A percentile compares a stretch with the other conserved stretches of the same genome.
phyloP scores from a whole-genome alignment of 2,329 filamentous ascomycete species.

The Neoarthrinium moseri region DNA sequence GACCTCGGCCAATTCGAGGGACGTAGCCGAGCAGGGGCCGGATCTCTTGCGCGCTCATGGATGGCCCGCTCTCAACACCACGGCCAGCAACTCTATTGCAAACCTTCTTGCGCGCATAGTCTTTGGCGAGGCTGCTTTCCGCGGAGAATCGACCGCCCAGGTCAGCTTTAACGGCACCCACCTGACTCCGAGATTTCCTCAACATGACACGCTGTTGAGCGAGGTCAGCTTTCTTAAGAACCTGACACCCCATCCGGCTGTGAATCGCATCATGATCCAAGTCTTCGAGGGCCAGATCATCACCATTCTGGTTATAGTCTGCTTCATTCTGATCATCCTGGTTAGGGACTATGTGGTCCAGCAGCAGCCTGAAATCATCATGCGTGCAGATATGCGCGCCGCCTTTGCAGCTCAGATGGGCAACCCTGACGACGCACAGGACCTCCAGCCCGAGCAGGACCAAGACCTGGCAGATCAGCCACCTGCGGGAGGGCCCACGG shows the following conservation, averaged over 20 bases:
- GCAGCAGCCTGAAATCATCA: conserved; percentile 90
- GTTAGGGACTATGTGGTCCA: conserved; percentile 98
- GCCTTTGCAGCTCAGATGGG: conserved; percentile 55
- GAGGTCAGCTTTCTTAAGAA: conserved; percentile 56
- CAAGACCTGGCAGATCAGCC: background rate
- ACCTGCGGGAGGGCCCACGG: conserved; percentile 9
- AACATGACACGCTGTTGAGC: conserved; percentile 47
- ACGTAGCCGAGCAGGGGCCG: conserved; percentile 33
- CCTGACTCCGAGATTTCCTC: background rate
- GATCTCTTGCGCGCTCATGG: conserved; percentile 4
- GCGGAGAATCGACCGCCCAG: background rate
- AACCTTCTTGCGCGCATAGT: conserved; percentile 5
- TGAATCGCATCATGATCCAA: conserved; percentile 80
- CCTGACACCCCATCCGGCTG: conserved; percentile 64
- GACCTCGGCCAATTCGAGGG: conserved; percentile 34
- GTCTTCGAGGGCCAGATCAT: conserved; percentile 92
- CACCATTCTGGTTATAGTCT: conserved; percentile 85
- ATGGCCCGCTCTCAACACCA: background rate
- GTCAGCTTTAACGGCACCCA: conserved; percentile 16
- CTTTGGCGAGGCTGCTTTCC: background rate
- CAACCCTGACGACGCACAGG: conserved; percentile 13
- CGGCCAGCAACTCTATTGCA: conserved; percentile 6
- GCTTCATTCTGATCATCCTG: conserved; percentile 94
- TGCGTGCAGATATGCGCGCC: conserved; percentile 76
- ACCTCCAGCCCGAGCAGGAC: background rate